Evolutionary conservation across 257 asterid species (phyloP).

Genomic region (Schizonepeta tenuifolia): DNA sequence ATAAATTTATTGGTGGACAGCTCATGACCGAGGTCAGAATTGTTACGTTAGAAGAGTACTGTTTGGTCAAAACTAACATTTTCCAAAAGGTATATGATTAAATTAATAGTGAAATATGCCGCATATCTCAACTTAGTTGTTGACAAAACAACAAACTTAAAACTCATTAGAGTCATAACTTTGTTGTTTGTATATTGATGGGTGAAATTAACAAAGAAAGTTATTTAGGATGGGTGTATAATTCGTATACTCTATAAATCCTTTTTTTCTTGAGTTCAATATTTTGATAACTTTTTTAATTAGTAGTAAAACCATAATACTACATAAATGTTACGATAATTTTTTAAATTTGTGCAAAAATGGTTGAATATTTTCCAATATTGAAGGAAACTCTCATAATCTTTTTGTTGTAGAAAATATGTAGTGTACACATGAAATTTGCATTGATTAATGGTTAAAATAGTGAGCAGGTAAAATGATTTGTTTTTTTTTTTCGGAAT

Average conservation of each 20-base stretch:
- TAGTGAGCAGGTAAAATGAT: not conserved
- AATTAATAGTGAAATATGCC: conserved; percentile 12
- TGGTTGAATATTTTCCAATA: too few species aligned
- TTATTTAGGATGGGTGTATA: not conserved
- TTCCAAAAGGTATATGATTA: conserved; percentile 24
- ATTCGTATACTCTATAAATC: too few species aligned
- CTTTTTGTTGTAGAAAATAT: too few species aligned
- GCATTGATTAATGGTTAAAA: too few species aligned
- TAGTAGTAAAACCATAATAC: too few species aligned
- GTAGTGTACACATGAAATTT: not conserved
- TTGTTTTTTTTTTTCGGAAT: too few species aligned
- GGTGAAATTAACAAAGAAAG: not conserved
- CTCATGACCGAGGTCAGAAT: conserved; percentile 13
- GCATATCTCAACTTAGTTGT: conserved; percentile 23
- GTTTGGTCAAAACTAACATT: conserved; percentile 35
- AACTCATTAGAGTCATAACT: conserved; percentile 11
- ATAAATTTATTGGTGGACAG: conserved; percentile 1
- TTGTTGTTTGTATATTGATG: not conserved
- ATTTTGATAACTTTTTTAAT: too few species aligned
- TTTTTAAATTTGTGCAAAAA: too few species aligned
- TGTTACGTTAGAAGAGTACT: not conserved
- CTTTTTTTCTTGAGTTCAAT: too few species aligned
- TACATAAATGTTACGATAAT: too few species aligned
- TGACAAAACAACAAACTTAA: conserved; percentile 48
- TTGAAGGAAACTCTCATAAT: too few species aligned